Conservation (phyloP, 2,329 filamentous ascomycete genomes). For the Graphilbum fragrans region DNA sequence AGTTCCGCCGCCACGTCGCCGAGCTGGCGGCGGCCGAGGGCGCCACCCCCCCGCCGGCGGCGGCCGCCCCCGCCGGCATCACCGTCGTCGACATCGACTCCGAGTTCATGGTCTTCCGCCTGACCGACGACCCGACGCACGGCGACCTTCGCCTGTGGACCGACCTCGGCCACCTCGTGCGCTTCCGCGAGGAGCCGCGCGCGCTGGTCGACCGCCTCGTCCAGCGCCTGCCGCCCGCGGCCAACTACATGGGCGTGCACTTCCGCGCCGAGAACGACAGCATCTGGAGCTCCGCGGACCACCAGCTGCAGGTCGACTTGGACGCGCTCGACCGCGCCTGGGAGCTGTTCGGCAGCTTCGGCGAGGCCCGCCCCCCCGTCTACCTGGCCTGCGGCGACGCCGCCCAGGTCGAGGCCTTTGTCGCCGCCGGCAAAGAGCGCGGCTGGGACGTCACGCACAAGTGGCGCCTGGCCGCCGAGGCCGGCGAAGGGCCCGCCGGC, state of each 20-base stretch:
- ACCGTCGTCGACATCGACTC: constrained; percentile 17
- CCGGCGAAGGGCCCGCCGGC: constrained; percentile 8
- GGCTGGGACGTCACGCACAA: constrained; percentile 23
- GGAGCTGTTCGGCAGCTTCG: constrained; percentile 12
- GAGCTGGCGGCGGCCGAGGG: not conserved
- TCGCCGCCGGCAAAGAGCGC: constrained; percentile 14
- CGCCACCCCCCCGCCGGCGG: not conserved
- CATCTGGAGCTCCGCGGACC: constrained; percentile 22
- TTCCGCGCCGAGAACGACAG: constrained; percentile 23
- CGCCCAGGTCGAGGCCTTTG: constrained; percentile 18
- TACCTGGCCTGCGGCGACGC: constrained; percentile 23
- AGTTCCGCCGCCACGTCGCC: constrained; percentile 4
- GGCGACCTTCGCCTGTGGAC: constrained; percentile 21
- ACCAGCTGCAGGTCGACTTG: constrained; percentile 20
- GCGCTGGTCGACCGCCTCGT: constrained; percentile 14
- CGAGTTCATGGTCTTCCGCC: constrained; percentile 20
- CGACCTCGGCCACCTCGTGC: constrained; percentile 18
- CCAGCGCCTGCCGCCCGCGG: constrained; percentile 9
- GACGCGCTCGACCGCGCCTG: constrained; percentile 21
- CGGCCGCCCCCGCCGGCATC: constrained; percentile 13
- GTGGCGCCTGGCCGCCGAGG: constrained; percentile 14
- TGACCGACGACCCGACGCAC: constrained; percentile 23
- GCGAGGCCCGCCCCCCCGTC: constrained; percentile 12
- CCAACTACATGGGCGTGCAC: constrained; percentile 21
- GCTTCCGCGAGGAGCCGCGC: constrained; percentile 17